phyloP scores from a whole-genome alignment of 495 filamentous ascomycete genomes.

The Cairneyella variabilis region DNA sequence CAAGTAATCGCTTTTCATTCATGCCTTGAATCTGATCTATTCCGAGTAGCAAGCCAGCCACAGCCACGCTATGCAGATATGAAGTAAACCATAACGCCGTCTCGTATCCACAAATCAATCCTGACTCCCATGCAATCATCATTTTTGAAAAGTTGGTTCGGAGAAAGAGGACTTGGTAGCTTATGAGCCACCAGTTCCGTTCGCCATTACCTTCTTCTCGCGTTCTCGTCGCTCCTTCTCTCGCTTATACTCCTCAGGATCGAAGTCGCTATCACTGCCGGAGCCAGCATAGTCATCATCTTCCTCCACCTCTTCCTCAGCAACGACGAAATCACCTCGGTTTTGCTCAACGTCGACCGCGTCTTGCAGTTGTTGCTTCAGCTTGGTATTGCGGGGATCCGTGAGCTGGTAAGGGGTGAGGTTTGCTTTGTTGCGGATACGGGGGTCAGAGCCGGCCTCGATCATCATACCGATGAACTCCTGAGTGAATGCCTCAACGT shows the following conservation, averaged over 20 bases:
- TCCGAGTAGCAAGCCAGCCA: no score
- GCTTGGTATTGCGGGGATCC: slow-evolving; percentile 65
- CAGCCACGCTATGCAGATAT: slow-evolving; percentile 3
- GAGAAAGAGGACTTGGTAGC: not conserved
- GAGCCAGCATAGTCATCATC: slow-evolving; percentile 25
- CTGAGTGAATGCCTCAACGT: slow-evolving; percentile 59
- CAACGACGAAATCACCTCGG: slow-evolving; percentile 45
- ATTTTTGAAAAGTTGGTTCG: not conserved
- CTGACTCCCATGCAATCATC: not conserved
- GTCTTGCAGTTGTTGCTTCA: slow-evolving; percentile 66
- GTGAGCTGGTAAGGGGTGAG: slow-evolving; percentile 66
- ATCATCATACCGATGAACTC: slow-evolving; percentile 84
- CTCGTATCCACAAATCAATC: not conserved
- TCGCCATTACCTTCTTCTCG: slow-evolving; percentile 3
- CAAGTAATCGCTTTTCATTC: no score
- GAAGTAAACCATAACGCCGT: not conserved
- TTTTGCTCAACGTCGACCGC: slow-evolving; percentile 67
- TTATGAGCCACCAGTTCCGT: not conserved
- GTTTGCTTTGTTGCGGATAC: slow-evolving; percentile 67
- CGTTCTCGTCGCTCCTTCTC: slow-evolving; percentile 17
- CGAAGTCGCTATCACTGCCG: slow-evolving; percentile 26
- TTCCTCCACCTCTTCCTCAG: slow-evolving; percentile 34
- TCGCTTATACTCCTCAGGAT: slow-evolving; percentile 21
- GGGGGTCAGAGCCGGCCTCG: slow-evolving; percentile 83
- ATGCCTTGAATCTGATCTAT: no score